Evolutionary conservation across 140 eudicot genomes (phyloP).

Genomic region (Bidens hawaiensis): DNA sequence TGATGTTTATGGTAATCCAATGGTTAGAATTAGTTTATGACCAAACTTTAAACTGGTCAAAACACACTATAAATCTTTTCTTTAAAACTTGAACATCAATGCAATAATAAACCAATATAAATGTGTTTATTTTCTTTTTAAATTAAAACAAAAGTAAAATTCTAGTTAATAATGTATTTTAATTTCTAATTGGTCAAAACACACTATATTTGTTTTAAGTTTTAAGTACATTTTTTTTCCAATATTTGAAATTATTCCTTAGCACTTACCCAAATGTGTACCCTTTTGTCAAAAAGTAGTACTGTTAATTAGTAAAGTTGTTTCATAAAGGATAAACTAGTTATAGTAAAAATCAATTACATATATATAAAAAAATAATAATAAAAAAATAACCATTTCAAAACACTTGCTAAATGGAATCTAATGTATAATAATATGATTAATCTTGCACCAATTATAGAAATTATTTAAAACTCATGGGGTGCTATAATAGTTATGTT

Average conservation of each 20-base stretch:
- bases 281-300: too few species aligned
- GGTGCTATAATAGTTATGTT: background rate
- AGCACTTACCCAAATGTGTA: too few species aligned
- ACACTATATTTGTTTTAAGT: background rate
- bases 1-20: conserved; percentile 31
- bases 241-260: too few species aligned
- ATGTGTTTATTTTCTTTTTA: background rate
- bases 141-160: background rate
- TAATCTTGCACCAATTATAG: background rate
- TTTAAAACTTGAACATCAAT: conserved; percentile 14
- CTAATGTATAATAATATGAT: background rate
- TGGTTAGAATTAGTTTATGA: conserved; percentile 27
- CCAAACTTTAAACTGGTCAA: conserved; percentile 34
- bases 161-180: background rate
- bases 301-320: background rate
- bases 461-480: background rate
- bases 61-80: conserved; percentile 18
- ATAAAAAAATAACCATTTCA: too few species aligned
- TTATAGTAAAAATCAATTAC: background rate
- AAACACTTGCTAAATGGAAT: too few species aligned
- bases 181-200: background rate
- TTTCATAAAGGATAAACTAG: background rate
- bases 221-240: background rate
- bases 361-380: too few species aligned
- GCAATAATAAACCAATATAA: conserved; percentile 4